A percentile compares a stretch with the other conserved stretches of the same genome.
Evolutionary conservation across 768 basidiomycete genomes (phyloP).

Genomic region (Xanthoconium stramineum): DNA sequence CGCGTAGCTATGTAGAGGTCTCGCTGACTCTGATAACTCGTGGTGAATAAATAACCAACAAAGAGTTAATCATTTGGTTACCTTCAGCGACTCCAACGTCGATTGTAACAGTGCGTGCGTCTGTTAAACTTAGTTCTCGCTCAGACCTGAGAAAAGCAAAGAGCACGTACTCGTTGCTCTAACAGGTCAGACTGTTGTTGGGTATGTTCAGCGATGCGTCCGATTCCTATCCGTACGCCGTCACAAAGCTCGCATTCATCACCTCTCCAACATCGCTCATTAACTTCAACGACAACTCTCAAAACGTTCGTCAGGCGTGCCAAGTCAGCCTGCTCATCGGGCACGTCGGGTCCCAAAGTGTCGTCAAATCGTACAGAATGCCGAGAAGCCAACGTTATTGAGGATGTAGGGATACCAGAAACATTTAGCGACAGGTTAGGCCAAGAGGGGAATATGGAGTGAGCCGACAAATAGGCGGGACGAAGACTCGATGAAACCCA

Average conservation of each 20-base stretch:
- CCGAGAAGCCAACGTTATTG: constrained; percentile 11
- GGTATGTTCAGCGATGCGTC: constrained; percentile 61
- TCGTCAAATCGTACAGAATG: constrained; percentile 7
- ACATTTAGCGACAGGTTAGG: constrained; percentile 32
- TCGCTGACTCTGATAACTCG: constrained; percentile 56
- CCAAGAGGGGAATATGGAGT: constrained; percentile 59
- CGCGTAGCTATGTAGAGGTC: constrained; percentile 86
- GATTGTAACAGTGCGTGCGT: constrained; percentile 60
- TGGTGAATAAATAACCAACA: constrained; percentile 9
- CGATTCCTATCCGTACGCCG: constrained; percentile 76
- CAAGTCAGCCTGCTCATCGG: constrained; percentile 68
- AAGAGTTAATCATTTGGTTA: constrained; percentile 23
- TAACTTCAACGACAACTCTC: constrained; percentile 73
- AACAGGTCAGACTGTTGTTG: constrained; percentile 71
- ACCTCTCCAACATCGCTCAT: constrained; percentile 79
- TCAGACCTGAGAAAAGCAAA: not conserved
- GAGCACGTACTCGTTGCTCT: constrained; percentile 60
- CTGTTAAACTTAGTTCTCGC: constrained; percentile 34
- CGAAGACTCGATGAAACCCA: constrained; percentile 59
- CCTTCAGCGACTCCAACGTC: constrained; percentile 78
- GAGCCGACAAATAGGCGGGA: constrained; percentile 65
- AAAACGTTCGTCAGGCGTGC: constrained; percentile 81
- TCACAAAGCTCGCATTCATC: constrained; percentile 78
- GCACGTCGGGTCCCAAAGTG: constrained; percentile 25
- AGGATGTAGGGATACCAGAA: constrained; percentile 28